phyloP scores from a whole-genome alignment of 805 yeast species.

The Starmerella cellae region DNA sequence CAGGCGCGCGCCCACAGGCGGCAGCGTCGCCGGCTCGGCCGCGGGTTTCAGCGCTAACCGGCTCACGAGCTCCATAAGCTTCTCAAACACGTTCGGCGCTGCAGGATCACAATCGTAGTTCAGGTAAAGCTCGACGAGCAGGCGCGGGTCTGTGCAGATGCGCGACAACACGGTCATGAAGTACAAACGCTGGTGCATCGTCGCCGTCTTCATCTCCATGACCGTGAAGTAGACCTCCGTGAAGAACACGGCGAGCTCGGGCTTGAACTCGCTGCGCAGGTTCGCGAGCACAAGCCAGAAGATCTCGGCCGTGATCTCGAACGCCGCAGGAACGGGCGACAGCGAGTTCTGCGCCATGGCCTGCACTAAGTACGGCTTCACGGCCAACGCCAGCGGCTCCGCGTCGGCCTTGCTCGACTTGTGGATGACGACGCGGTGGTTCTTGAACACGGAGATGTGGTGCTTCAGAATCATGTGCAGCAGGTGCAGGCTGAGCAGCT shows the following conservation, averaged over 20 bases:
- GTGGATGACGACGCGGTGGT: constrained; percentile 22
- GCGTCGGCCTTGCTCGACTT: constrained; percentile 23
- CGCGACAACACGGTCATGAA: constrained; percentile 68
- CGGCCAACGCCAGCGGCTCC: constrained; percentile 53
- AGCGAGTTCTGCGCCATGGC: constrained; percentile 85
- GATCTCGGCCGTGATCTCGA: constrained; percentile 80
- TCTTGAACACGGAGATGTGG: constrained; percentile 68
- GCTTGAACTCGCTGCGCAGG: constrained; percentile 74
- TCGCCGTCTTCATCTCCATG: constrained; percentile 79
- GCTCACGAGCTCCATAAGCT: constrained; percentile 64
- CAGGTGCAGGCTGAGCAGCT: constrained; percentile 73
- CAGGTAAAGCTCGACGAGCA: constrained; percentile 80
- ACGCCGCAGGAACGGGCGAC: constrained; percentile 78
- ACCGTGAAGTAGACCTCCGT: constrained; percentile 90
- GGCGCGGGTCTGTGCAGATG: constrained; percentile 75
- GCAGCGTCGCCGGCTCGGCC: constrained; percentile 38
- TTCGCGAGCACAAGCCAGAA: constrained; percentile 81
- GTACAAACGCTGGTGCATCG: constrained; percentile 84
- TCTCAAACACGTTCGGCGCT: constrained; percentile 69
- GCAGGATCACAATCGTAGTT: constrained; percentile 87
- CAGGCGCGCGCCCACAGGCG: constrained; percentile 36
- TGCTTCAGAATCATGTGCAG: constrained; percentile 75
- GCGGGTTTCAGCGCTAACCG: constrained; percentile 56
- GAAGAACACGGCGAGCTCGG: constrained; percentile 86
- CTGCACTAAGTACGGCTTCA: constrained; percentile 71